Conservation (phyloP, 139 green algal species). For the Auxenochlorella protothecoides region DNA sequence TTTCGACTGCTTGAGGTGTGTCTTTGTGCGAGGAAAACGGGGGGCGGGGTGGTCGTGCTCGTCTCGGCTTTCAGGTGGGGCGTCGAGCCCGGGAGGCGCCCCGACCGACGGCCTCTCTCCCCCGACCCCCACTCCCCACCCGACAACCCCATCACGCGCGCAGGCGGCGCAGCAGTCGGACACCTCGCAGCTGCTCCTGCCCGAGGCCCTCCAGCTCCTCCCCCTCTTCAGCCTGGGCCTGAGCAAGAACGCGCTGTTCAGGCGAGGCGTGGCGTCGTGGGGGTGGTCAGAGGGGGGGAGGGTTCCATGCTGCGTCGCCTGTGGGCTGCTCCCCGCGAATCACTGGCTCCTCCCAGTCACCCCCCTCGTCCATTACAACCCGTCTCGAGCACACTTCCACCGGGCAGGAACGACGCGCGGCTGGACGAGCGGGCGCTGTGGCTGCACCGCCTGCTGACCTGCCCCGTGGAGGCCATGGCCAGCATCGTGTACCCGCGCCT, state of each 20-base stretch:
- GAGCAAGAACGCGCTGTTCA: slow-evolving; percentile 58
- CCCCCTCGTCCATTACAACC: too few relatives aligned
- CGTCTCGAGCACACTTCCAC: background rate
- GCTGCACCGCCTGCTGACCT: slow-evolving; percentile 48
- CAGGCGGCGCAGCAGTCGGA: slow-evolving; percentile 10
- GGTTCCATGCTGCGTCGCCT: too few relatives aligned
- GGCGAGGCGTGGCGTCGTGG: background rate
- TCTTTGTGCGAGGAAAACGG: too few relatives aligned
- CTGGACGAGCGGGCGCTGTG: slow-evolving; percentile 25
- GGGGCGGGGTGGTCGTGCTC: too few relatives aligned
- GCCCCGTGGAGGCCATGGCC: slow-evolving; percentile 35
- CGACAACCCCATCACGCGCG: too few relatives aligned
- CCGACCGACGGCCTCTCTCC: too few relatives aligned
- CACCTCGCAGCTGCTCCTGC: slow-evolving; percentile 77
- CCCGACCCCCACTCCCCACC: too few relatives aligned
- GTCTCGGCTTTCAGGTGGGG: too few relatives aligned
- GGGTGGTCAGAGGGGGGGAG: background rate
- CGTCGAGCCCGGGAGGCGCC: too few relatives aligned
- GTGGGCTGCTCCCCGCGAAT: too few relatives aligned
- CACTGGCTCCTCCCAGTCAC: too few relatives aligned
- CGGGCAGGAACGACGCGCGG: slow-evolving; percentile 12
- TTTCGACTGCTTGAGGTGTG: background rate
- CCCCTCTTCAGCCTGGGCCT: slow-evolving; percentile 70
- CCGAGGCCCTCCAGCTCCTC: slow-evolving; percentile 84
- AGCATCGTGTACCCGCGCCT: slow-evolving; percentile 57